Percentiles rank a stretch among this genome's conserved stretches.
These are phyloP conservation scores for Protomyces macrosporus DNA, from an alignment of 1,139 yeast species.

Conservation along the genomic window DNA sequence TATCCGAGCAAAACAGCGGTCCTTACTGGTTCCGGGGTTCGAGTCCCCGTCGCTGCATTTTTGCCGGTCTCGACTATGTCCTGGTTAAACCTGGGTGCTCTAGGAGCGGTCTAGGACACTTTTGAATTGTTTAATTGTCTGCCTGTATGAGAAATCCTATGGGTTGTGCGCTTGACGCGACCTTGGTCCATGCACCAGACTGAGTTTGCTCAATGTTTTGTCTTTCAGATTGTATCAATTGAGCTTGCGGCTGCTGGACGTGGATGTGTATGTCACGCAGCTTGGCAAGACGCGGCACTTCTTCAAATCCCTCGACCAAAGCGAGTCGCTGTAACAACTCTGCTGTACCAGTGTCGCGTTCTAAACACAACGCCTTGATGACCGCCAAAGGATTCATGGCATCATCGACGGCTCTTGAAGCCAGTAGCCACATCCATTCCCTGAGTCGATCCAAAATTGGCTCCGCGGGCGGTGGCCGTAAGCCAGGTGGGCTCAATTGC, in stretches of 20 bases:
- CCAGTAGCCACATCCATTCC: not conserved
- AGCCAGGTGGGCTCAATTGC: not conserved
- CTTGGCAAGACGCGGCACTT: not conserved
- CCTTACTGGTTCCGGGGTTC: constrained; percentile 1
- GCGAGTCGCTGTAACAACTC: not conserved
- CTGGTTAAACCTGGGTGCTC: too few species aligned
- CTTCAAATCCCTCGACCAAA: not conserved
- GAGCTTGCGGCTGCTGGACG: too few species aligned
- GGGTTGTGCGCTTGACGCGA: too few species aligned
- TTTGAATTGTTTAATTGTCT: too few species aligned
- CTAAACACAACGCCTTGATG: constrained; percentile 1
- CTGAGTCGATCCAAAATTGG: not conserved
- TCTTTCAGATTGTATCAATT: too few species aligned
- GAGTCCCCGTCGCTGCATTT: not conserved
- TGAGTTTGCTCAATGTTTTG: too few species aligned
- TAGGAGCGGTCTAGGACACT: too few species aligned
- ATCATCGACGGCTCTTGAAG: not conserved
- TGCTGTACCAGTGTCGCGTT: constrained; percentile 1
- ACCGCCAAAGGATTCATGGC: not conserved
- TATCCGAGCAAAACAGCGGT: not conserved
- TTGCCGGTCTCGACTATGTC: not conserved
- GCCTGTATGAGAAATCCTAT: too few species aligned
- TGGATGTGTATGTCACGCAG: not conserved
- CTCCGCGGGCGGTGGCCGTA: not conserved
- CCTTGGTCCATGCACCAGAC: too few species aligned